These are phyloP conservation scores for Fibroporia radiculosa DNA, from an alignment of 768 basidiomycete species.

Conservation along the genomic window DNA sequence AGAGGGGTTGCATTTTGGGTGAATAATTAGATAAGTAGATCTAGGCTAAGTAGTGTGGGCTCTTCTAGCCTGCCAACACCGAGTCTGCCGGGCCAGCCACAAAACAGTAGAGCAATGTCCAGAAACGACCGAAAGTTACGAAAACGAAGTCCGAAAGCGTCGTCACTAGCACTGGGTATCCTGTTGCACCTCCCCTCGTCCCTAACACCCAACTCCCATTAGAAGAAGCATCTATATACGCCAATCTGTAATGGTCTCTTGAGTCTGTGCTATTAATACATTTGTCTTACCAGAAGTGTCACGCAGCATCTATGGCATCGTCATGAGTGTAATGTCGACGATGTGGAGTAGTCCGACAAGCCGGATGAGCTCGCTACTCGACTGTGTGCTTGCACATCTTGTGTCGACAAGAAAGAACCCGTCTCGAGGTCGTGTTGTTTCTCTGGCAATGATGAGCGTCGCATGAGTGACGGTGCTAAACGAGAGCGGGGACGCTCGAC, in stretches of 20 bases:
- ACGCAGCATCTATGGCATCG: no score
- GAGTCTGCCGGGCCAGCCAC: background rate
- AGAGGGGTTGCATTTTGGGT: no score
- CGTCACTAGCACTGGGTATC: background rate
- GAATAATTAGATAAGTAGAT: no score
- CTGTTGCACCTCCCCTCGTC: background rate
- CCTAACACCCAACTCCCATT: slow-evolving; percentile 2
- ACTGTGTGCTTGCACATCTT: background rate
- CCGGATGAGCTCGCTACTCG: background rate
- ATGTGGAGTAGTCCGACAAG: no score
- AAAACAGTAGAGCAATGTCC: background rate
- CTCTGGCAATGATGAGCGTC: slow-evolving; percentile 30
- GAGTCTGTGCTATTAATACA: no score
- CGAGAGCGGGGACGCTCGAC: slow-evolving; percentile 23
- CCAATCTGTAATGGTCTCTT: background rate
- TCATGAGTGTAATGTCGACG: no score
- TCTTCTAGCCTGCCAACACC: no score
- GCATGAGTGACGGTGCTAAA: slow-evolving; percentile 4
- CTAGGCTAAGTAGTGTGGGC: no score
- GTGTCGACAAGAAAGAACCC: background rate
- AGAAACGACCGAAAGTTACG: slow-evolving; percentile 1
- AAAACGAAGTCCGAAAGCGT: slow-evolving; percentile 3
- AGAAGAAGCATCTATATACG: slow-evolving; percentile 1
- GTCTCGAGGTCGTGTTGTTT: slow-evolving; percentile 34
- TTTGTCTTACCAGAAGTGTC: no score